Evolutionary conservation across 768 basidiomycete genomes (phyloP).

Genomic region (Lanmaoa rubissima): DNA sequence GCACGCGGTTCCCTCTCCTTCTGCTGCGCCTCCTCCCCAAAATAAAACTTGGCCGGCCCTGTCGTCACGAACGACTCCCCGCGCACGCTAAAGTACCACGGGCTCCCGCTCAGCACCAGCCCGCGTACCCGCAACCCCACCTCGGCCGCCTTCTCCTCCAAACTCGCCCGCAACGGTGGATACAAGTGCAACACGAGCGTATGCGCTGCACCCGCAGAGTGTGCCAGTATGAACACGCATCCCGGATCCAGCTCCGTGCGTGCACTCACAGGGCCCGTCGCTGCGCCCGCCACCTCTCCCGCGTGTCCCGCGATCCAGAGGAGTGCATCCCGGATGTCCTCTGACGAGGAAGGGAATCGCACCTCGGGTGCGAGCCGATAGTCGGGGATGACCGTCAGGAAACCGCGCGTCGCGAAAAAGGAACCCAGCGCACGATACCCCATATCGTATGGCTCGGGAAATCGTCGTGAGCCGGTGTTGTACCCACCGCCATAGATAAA

Average conservation of each 20-base stretch:
- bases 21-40: slow-evolving; percentile 40
- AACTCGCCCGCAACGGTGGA: slow-evolving; percentile 30
- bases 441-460: slow-evolving; percentile 47
- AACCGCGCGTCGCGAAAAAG: slow-evolving; percentile 59
- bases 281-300: slow-evolving; percentile 12
- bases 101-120: slow-evolving; percentile 45
- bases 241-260: slow-evolving; percentile 37
- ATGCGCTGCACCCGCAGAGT: slow-evolving; percentile 62
- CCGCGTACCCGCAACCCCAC: slow-evolving; percentile 37
- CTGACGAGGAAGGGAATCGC: slow-evolving; percentile 51
- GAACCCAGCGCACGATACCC: slow-evolving; percentile 56
- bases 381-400: slow-evolving; percentile 65
- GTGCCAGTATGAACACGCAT: slow-evolving; percentile 50
- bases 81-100: slow-evolving; percentile 38
- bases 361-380: slow-evolving; percentile 61
- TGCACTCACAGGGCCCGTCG: slow-evolving; percentile 1
- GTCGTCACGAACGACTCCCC: slow-evolving; percentile 26
- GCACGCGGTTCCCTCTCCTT: slow-evolving; percentile 41
- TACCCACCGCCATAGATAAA: slow-evolving; percentile 71
- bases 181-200: slow-evolving; percentile 44
- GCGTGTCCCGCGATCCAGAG: slow-evolving; percentile 48
- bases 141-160: slow-evolving; percentile 26
- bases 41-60: slow-evolving; percentile 28
- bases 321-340: slow-evolving; percentile 61
- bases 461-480: slow-evolving; percentile 45